A percentile compares a stretch with the other conserved stretches of the same genome.
Evolutionary conservation across 2,329 filamentous ascomycete genomes (phyloP).

Genomic region (Colletotrichum falcatum): DNA sequence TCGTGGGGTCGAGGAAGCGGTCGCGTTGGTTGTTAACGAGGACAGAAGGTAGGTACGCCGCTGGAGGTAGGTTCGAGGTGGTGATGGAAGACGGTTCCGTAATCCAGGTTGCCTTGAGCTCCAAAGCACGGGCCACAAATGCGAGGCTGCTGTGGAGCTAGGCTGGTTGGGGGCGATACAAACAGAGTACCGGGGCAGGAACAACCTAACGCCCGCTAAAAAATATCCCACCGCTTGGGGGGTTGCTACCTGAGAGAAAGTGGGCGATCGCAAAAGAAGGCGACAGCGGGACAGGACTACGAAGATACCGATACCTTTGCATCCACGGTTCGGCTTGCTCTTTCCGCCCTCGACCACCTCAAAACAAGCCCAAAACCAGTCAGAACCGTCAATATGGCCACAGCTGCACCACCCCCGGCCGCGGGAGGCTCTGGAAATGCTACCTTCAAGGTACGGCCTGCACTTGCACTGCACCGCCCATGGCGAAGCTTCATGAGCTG

Average conservation of each 20-base stretch:
- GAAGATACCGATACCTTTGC: conserved; percentile 36
- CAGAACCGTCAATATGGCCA: conserved; percentile 54
- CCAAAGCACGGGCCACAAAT: conserved; percentile 40
- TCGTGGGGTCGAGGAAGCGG: conserved; percentile 21
- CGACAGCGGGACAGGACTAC: conserved; percentile 40
- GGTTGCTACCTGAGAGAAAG: conserved; percentile 41
- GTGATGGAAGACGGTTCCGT: conserved; percentile 44
- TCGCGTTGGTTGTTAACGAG: conserved; percentile 28
- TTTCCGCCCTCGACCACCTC: conserved; percentile 2
- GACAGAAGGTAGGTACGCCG: conserved; percentile 13
- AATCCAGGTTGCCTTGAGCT: conserved; percentile 46
- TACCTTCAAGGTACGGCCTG: conserved; percentile 65
- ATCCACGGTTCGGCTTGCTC: conserved; percentile 24
- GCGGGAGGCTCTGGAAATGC: conserved; percentile 60
- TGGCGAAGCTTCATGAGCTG: conserved; percentile 50
- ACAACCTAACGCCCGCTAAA: conserved; percentile 42
- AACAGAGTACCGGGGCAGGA: conserved; percentile 40
- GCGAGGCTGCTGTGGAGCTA: conserved; percentile 43
- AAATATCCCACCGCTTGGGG: conserved; percentile 44
- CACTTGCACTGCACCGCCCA: conserved; percentile 15
- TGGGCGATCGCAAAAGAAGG: conserved; percentile 42
- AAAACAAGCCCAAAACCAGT: conserved; percentile 11
- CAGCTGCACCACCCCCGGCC: conserved; percentile 56
- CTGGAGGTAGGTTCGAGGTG: conserved; percentile 25
- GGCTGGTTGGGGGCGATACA: conserved; percentile 28